These are phyloP conservation scores for Yarrowia hollandica DNA, from an alignment of 805 yeast genomes.

Conservation along the genomic window DNA sequence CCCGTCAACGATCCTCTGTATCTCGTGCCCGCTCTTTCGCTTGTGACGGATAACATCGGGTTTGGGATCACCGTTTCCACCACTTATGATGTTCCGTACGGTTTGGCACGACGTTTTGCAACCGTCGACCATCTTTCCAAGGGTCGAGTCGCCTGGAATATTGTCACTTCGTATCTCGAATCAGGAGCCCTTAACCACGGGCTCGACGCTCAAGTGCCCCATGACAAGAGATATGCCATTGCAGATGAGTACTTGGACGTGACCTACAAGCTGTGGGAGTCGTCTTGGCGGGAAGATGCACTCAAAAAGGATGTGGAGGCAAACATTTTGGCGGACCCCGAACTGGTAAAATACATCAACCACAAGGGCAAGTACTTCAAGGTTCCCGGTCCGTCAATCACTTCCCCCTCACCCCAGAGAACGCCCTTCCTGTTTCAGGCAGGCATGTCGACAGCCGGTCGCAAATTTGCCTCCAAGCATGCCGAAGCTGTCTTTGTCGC, in stretches of 20 bases:
- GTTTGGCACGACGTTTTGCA: conserved; percentile 48
- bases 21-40: conserved; percentile 47
- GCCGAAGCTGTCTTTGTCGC: conserved; percentile 49
- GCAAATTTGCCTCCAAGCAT: conserved; percentile 47
- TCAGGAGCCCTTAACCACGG: conserved; percentile 48
- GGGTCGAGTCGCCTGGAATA: conserved; percentile 53
- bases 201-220: conserved; percentile 44
- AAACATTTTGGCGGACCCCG: conserved; percentile 39
- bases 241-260: conserved; percentile 48
- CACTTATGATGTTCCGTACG: conserved; percentile 48
- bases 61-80: conserved; percentile 50
- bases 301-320: conserved; percentile 38
- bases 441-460: conserved; percentile 48
- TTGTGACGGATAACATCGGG: conserved; percentile 45
- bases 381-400: conserved; percentile 49
- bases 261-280: conserved; percentile 45
- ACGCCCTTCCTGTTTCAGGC: conserved; percentile 50
- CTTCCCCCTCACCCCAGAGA: conserved; percentile 49
- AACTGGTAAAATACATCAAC: conserved; percentile 46
- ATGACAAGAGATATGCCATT: conserved; percentile 46
- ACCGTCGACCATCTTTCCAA: conserved; percentile 48
- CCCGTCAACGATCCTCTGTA: conserved; percentile 47
- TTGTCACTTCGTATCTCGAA: conserved; percentile 48
- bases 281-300: conserved; percentile 52
- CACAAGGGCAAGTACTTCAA: conserved; percentile 47